Conservation (phyloP, 495 filamentous ascomycete species). For the Podospora anserina region DNA sequence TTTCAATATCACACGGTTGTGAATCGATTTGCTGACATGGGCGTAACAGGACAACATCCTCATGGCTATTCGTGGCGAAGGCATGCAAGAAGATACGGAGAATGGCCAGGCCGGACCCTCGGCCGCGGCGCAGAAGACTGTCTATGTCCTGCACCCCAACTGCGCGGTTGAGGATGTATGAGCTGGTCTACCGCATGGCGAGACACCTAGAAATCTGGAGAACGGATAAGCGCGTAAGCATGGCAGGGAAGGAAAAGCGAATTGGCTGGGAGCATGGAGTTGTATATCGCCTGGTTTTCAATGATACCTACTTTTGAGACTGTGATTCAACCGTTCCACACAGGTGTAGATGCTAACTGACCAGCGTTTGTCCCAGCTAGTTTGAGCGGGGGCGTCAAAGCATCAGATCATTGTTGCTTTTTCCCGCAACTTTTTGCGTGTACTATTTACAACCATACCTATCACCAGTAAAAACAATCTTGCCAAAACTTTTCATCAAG, state of each 20-base stretch:
- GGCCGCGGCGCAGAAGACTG: conserved; percentile 50
- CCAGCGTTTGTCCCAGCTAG: no score
- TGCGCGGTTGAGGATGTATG: conserved; percentile 67
- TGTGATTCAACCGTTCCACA: background rate
- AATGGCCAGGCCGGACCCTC: conserved; percentile 45
- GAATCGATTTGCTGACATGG: conserved; percentile 20
- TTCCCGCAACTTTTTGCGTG: background rate
- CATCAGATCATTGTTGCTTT: background rate
- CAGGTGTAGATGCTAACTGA: background rate
- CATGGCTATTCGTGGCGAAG: conserved; percentile 85
- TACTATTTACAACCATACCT: background rate
- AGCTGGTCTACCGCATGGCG: background rate
- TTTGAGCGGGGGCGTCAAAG: no score
- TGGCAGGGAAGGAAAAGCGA: background rate
- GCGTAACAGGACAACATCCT: conserved; percentile 75
- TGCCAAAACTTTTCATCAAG: background rate
- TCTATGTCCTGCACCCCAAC: conserved; percentile 95
- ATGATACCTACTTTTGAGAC: background rate
- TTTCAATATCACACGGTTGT: background rate
- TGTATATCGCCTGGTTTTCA: background rate
- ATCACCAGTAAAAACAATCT: background rate
- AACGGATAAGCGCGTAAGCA: background rate
- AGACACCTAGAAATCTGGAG: background rate
- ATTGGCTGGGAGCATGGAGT: background rate
- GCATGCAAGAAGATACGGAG: conserved; percentile 58